Conservation (phyloP, 2,329 filamentous ascomycete species). For the Epichloe amarillans region DNA sequence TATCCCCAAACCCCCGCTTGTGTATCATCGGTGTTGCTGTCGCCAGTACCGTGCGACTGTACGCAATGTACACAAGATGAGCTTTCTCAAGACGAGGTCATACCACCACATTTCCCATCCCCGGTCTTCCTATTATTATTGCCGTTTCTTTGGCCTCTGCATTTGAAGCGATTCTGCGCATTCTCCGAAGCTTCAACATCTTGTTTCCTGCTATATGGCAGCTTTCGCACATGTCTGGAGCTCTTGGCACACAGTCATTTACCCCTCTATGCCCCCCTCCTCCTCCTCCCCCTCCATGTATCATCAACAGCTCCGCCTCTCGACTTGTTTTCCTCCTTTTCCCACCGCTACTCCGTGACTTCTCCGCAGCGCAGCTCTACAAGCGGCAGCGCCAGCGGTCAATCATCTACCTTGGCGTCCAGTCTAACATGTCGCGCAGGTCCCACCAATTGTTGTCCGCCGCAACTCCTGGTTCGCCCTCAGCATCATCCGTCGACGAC, state of each 20-base stretch:
- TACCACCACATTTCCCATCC: not conserved
- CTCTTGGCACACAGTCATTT: not conserved
- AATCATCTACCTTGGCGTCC: conserved; percentile 5
- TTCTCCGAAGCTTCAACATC: not conserved
- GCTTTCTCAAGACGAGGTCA: conserved; percentile 30
- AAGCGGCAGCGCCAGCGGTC: conserved; percentile 8
- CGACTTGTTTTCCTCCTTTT: not conserved
- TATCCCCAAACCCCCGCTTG: not conserved
- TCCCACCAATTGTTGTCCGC: conserved; percentile 40
- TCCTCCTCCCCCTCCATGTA: not conserved
- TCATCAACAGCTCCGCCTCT: conserved; percentile 4
- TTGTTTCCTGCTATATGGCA: not conserved
- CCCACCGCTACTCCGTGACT: conserved; percentile 1
- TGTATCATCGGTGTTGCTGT: not conserved
- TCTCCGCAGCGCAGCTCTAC: not conserved
- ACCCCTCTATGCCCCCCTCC: not conserved
- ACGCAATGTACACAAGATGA: conserved; percentile 28
- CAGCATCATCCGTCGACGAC: conserved; percentile 71
- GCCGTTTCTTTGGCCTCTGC: not conserved
- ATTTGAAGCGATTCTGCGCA: not conserved
- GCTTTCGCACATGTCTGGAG: not conserved
- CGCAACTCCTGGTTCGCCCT: conserved; percentile 58
- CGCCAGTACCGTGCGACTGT: conserved; percentile 13
- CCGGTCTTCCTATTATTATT: not conserved
- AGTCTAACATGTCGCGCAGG: conserved; percentile 21